A percentile compares a stretch with the other conserved stretches of the same genome.
phyloP scores from a whole-genome alignment of 495 filamentous ascomycete genomes.

The Penicillium simplicissimum region DNA sequence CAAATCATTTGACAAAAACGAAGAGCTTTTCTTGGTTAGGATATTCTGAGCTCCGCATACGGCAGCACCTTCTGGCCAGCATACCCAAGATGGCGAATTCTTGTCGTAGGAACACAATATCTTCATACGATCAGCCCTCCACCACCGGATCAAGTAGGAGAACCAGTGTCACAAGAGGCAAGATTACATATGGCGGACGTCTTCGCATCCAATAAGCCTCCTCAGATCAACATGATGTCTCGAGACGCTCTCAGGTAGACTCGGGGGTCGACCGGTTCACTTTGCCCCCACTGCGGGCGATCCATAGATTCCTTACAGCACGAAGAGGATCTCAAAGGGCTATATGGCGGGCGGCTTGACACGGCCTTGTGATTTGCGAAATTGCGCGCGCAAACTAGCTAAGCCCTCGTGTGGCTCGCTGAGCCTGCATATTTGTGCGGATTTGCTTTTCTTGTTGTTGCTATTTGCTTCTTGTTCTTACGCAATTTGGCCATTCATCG shows the following conservation, averaged over 20 bases:
- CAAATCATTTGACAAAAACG: conserved; percentile 7
- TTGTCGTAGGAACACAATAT: neutral
- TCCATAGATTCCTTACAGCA: conserved; percentile 15
- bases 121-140: neutral
- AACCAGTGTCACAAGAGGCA: neutral
- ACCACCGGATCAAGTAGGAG: neutral
- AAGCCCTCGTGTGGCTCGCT: conserved; percentile 28
- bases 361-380: conserved; percentile 24
- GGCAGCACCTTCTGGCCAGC: neutral
- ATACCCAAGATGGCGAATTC: neutral
- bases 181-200: neutral
- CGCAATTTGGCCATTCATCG: conserved; percentile 3
- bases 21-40: conserved; percentile 8
- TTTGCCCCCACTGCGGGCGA: conserved; percentile 16
- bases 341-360: conserved; percentile 22
- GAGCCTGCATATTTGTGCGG: conserved; percentile 1
- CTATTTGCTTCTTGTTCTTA: neutral
- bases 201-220: neutral
- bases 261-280: conserved; percentile 17
- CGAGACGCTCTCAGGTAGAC: too few relatives aligned
- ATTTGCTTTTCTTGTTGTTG: conserved; percentile 1
- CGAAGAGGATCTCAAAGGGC: conserved; percentile 17
- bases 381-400: conserved; percentile 7
- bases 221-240: neutral
- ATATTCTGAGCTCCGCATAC: too few relatives aligned